Base-by-base conservation (phyloP, 2,329 filamentous ascomycete species). In the Didymella arachidicola region DNA sequence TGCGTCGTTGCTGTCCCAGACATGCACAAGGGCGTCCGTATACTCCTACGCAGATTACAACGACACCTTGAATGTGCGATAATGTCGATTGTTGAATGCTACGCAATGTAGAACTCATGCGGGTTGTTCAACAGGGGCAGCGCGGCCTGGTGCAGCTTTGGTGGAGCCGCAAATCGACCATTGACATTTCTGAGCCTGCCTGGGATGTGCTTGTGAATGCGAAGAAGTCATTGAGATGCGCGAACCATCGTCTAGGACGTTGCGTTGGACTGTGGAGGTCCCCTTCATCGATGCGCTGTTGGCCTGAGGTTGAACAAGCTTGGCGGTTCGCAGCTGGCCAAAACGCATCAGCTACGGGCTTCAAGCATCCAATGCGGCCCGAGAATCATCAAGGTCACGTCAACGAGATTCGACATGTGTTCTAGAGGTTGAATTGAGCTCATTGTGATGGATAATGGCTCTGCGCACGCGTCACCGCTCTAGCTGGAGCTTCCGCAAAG, bases 251-350 rank as follows among this genome's bases (percentile, higher is more conserved):
- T 50, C 16, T 7, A 4, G 19, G 53, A 53, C 45, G 59, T 60
- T 57, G 54, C 52, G 61, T 51, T 51, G 57, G 18, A 56, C 43
- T 29, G 47, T 34, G 25, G 39, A 44, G 36, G 44, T 32, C 18
- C 19, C 45, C 18, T n/a, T 38, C 30, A 39, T 54, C 26, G 12
- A 16, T 5, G 38, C 30, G 55, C 59, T 41, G 52, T 39, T 54
- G 57, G 64, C 42, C 49, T 70, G 66, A 71, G 62, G 71, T 74
- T 66, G 64, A 53, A 47, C 36, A 47, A 51, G 68, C 73, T 76
- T 76, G 73, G 73, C 73, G 60, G 46, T 32, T 38, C 42, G 57
- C 57, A 66, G 62, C 62, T 68, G 59, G 62, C 60, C 65, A 69
- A 62, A 55, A 70, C 62, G 57, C 64, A 66, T 59, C 61, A 67